phyloP scores from a whole-genome alignment of 2,329 filamentous ascomycete species.

The Stachybotrys echinatus region DNA sequence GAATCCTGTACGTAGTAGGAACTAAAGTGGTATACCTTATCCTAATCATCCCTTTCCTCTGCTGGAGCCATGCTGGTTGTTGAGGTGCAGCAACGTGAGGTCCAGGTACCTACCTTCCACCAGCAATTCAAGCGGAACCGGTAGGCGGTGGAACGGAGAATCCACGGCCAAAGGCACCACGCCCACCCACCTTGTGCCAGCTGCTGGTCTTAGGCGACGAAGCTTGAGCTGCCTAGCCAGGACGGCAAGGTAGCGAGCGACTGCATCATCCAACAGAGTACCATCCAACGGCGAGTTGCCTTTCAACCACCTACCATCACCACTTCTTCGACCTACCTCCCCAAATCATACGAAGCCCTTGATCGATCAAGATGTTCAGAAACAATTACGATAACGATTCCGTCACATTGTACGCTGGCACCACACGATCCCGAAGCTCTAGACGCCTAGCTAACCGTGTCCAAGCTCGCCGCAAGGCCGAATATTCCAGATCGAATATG shows the following conservation, averaged over 20 bases:
- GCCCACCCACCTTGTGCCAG: conserved; percentile 3
- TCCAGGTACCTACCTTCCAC: background rate
- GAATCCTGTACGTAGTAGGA: too few species aligned
- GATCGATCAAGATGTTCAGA: conserved; percentile 70
- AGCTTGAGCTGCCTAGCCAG: conserved; percentile 30
- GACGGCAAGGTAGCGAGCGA: background rate
- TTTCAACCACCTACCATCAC: conserved; percentile 12
- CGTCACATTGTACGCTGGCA: conserved; percentile 81
- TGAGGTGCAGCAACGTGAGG: too few species aligned
- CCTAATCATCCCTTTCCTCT: too few species aligned
- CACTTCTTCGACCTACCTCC: conserved; percentile 12
- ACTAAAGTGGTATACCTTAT: too few species aligned
- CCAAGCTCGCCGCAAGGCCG: conserved; percentile 92
- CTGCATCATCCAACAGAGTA: conserved; percentile 11
- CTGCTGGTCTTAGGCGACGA: conserved; percentile 22
- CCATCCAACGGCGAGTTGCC: conserved; percentile 6
- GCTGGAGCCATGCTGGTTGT: too few species aligned
- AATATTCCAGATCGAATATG: conserved; percentile 99
- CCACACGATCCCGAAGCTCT: conserved; percentile 9
- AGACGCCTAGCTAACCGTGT: conserved; percentile 17
- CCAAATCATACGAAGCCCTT: conserved; percentile 9
- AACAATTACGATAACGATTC: conserved; percentile 99
- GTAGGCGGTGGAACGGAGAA: conserved; percentile 19
- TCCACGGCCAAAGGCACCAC: conserved; percentile 10
- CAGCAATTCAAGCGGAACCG: background rate